These are phyloP conservation scores for Colletotrichum siamense DNA, from an alignment of 2,329 filamentous ascomycete species.

Conservation along the genomic window DNA sequence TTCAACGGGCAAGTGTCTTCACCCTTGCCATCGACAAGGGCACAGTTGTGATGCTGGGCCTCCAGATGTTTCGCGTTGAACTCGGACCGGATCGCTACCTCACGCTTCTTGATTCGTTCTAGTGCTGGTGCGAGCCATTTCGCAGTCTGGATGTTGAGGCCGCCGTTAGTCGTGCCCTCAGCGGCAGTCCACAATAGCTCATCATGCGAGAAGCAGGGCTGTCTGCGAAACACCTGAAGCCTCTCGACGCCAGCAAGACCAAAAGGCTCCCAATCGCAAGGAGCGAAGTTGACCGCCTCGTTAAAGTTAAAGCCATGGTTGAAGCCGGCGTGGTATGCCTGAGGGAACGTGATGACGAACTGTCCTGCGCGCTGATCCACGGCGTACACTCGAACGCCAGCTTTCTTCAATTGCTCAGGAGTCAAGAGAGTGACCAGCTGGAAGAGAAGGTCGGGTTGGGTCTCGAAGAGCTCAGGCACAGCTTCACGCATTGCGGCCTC, in stretches of 20 bases:
- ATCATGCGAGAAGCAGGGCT: conserved; percentile 97
- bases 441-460: conserved; percentile 93
- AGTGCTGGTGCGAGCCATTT: conserved; percentile 94
- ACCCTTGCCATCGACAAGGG: conserved; percentile 52
- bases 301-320: conserved; percentile 99
- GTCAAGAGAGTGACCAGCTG: conserved; percentile 96
- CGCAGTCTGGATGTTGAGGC: conserved; percentile 80
- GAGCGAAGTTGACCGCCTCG: conserved; percentile 97
- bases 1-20: conserved; percentile 62
- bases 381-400: conserved; percentile 90
- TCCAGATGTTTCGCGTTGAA: conserved; percentile 73
- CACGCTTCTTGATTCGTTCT: conserved; percentile 77
- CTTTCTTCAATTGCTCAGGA: conserved; percentile 90
- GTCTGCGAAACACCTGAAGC: conserved; percentile 84
- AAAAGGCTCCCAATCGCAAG: conserved; percentile 92
- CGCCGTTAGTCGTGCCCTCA: conserved; percentile 70
- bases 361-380: conserved; percentile 96
- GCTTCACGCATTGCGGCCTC: conserved; percentile 94
- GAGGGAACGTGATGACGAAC: conserved; percentile 94
- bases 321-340: conserved; percentile 97
- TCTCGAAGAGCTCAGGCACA: conserved; percentile 95
- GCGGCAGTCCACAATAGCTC: conserved; percentile 92
- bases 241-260: conserved; percentile 86
- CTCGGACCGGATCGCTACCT: conserved; percentile 69
- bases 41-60: conserved; percentile 58